Evolutionary conservation across 2,329 filamentous ascomycete genomes (phyloP).

Genomic region (Aspergillus amoenus): DNA sequence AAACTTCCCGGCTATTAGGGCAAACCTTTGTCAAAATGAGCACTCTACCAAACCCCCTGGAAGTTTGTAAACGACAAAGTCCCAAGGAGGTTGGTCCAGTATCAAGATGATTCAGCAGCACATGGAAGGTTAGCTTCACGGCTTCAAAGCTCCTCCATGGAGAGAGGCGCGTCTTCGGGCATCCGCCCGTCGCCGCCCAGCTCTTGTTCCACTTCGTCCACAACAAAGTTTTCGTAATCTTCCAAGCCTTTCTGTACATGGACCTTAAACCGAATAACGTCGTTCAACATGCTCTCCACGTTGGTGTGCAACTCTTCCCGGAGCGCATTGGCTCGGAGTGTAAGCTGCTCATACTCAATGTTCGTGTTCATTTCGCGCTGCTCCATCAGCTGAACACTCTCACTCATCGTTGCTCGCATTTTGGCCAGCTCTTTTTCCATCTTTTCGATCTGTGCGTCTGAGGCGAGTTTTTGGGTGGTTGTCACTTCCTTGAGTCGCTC

Average conservation of each 20-base stretch:
- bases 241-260: constrained; percentile 91
- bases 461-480: constrained; percentile 80
- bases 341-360: constrained; percentile 92
- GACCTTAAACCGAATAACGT: constrained; percentile 98
- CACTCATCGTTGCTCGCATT: constrained; percentile 79
- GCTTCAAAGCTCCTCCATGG: constrained; percentile 12
- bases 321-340: constrained; percentile 76
- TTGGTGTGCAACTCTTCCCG: constrained; percentile 98
- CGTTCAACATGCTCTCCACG: constrained; percentile 92
- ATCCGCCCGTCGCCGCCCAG: constrained; percentile 62
- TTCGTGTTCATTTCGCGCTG: constrained; percentile 95
- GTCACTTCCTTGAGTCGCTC: constrained; percentile 89
- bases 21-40: background rate
- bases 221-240: constrained; percentile 90
- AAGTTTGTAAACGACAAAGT: background rate
- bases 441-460: constrained; percentile 93
- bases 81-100: background rate
- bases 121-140: background rate
- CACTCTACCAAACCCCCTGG: no score
- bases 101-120: background rate
- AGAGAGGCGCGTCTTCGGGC: constrained; percentile 27
- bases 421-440: constrained; percentile 98
- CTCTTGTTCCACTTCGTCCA: constrained; percentile 87
- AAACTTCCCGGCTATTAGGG: background rate
- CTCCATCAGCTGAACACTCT: constrained; percentile 88